phyloP scores from a whole-genome alignment of 257 asterid species.

The Lavandula angustifolia region DNA sequence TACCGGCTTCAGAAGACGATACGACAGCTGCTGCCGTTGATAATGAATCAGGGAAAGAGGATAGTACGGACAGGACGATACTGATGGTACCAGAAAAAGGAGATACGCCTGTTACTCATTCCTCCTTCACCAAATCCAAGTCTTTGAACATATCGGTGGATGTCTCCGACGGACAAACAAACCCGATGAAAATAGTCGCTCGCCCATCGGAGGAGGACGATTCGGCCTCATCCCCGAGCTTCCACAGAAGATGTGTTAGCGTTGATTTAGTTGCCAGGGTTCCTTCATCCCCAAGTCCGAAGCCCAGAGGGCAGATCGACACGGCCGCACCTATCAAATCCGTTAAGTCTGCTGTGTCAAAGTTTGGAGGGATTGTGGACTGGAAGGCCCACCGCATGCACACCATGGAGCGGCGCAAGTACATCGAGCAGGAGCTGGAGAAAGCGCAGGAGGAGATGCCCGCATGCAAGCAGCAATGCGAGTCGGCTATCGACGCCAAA shows the following conservation, averaged over 20 bases:
- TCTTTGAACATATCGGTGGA: conserved; percentile 30
- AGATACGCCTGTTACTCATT: neutral
- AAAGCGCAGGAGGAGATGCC: conserved; percentile 83
- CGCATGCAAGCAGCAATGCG: conserved; percentile 53
- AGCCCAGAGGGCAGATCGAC: conserved; percentile 53
- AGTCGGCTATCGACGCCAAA: conserved; percentile 78
- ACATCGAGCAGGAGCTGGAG: conserved; percentile 76
- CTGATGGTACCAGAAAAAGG: conserved; percentile 13
- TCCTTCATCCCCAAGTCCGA: conserved; percentile 31
- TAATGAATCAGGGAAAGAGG: conserved; percentile 36
- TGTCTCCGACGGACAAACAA: conserved; percentile 23
- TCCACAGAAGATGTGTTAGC: conserved; percentile 39
- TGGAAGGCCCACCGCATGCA: conserved; percentile 97
- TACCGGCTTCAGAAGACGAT: no score
- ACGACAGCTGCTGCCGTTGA: no score
- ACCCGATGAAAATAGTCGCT: conserved; percentile 35
- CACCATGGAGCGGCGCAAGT: conserved; percentile 83
- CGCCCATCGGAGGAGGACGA: conserved; percentile 45
- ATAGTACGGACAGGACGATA: neutral
- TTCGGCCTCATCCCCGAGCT: conserved; percentile 29
- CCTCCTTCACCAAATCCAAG: conserved; percentile 23
- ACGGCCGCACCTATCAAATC: conserved; percentile 90
- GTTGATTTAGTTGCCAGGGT: conserved; percentile 39
- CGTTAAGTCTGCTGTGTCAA: conserved; percentile 94
- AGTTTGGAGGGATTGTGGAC: conserved; percentile 95